Evolutionary conservation across 768 basidiomycete genomes (phyloP).

Genomic region (Podaxis sp.): DNA sequence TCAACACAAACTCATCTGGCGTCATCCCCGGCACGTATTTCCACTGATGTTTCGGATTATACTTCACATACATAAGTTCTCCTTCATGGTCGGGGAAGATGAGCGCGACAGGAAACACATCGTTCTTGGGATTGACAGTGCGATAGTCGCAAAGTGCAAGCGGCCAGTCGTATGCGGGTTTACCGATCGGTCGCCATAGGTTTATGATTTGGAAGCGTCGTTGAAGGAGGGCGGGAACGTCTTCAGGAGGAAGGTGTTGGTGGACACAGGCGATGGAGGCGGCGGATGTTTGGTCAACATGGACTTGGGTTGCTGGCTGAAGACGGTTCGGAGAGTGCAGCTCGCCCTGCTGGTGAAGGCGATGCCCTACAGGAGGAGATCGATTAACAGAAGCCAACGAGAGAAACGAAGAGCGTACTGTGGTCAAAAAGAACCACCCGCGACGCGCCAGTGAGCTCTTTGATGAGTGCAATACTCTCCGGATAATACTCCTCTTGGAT

Average conservation of each 20-base stretch:
- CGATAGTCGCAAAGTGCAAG: slow-evolving; percentile 52
- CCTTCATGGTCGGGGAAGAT: slow-evolving; percentile 51
- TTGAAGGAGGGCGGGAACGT: slow-evolving; percentile 42
- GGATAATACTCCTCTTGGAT: slow-evolving; percentile 55
- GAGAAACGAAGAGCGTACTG: slow-evolving; percentile 36
- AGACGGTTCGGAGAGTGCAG: slow-evolving; percentile 35
- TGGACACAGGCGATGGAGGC: slow-evolving; percentile 47
- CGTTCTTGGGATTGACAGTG: slow-evolving; percentile 39
- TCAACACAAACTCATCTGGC: slow-evolving; percentile 48
- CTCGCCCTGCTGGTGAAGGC: slow-evolving; percentile 39
- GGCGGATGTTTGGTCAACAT: slow-evolving; percentile 54
- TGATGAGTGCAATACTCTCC: slow-evolving; percentile 55
- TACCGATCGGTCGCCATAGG: slow-evolving; percentile 55
- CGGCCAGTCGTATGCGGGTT: slow-evolving; percentile 50
- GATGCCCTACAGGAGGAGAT: slow-evolving; percentile 34
- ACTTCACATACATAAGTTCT: slow-evolving; percentile 47
- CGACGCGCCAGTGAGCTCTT: slow-evolving; percentile 56
- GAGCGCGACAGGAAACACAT: slow-evolving; percentile 45
- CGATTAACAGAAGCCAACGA: neutral
- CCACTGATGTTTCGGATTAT: slow-evolving; percentile 51
- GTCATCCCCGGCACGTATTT: slow-evolving; percentile 47
- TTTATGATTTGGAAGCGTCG: slow-evolving; percentile 60
- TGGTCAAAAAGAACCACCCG: slow-evolving; percentile 63
- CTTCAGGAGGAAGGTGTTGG: slow-evolving; percentile 47
- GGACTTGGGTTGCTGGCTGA: slow-evolving; percentile 45